A percentile compares a stretch with the other conserved stretches of the same genome.
phyloP scores from a whole-genome alignment of 2,329 filamentous ascomycete species.

The Capronia americana region DNA sequence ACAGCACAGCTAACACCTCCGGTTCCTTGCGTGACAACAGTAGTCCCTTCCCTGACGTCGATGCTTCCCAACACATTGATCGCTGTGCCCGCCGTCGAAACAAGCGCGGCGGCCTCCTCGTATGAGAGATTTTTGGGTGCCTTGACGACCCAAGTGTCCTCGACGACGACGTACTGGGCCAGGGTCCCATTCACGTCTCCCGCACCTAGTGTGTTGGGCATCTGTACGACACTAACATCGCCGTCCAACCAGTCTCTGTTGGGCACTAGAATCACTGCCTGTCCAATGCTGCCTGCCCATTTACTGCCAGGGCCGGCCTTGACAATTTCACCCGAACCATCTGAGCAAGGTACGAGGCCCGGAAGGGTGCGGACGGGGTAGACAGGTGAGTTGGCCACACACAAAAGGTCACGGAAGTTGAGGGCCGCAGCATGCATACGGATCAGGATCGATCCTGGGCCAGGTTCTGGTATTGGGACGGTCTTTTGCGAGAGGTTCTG shows the following conservation, averaged over 20 bases:
- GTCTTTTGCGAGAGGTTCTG: constrained; percentile 3
- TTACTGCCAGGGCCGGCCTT: constrained; percentile 28
- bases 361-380: constrained; percentile 12
- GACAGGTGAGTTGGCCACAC: constrained; percentile 9
- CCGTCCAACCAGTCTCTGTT: constrained; percentile 11
- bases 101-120: constrained; percentile 13
- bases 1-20: constrained; percentile 55
- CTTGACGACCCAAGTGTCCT: constrained; percentile 5
- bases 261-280: constrained; percentile 14
- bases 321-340: constrained; percentile 52
- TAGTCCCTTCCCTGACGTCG: constrained; percentile 7
- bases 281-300: constrained; percentile 10
- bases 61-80: constrained; percentile 20
- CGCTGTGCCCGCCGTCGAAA: constrained; percentile 11
- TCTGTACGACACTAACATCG: background rate
- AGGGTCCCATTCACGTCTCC: constrained; percentile 11
- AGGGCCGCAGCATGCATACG: constrained; percentile 60
- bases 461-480: constrained; percentile 6
- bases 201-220: constrained; percentile 4
- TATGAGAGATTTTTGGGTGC: constrained; percentile 13
- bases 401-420: constrained; percentile 56
- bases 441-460: constrained; percentile 58
- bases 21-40: constrained; percentile 46
- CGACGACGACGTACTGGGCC: constrained; percentile 10
- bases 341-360: constrained; percentile 46